A percentile compares a stretch with the other conserved stretches of the same genome.
These are phyloP conservation scores for Tremellales sp. DNA, from an alignment of 1,284 basidiomycete species.

Conservation along the genomic window DNA sequence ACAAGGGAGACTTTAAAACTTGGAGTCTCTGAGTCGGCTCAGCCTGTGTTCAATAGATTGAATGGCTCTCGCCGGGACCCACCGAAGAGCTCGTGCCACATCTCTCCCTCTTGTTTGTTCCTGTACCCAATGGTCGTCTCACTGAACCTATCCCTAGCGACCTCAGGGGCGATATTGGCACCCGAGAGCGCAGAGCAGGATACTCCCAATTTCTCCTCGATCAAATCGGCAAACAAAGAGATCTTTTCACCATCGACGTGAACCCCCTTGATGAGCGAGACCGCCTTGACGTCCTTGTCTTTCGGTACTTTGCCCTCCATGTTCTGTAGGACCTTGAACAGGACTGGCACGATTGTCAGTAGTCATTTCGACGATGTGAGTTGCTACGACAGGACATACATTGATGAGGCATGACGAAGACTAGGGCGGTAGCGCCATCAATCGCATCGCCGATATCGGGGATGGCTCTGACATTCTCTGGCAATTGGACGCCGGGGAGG, in stretches of 20 bases:
- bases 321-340: slow-evolving; percentile 43
- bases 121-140: slow-evolving; percentile 59
- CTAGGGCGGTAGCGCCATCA: slow-evolving; percentile 54
- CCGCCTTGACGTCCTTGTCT: slow-evolving; percentile 42
- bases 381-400: slow-evolving; percentile 33
- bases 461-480: slow-evolving; percentile 54
- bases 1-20: slow-evolving; percentile 55
- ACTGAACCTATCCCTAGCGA: slow-evolving; percentile 52
- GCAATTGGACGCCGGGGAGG: slow-evolving; percentile 53
- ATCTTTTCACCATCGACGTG: slow-evolving; percentile 54
- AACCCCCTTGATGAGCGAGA: slow-evolving; percentile 55
- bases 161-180: slow-evolving; percentile 60
- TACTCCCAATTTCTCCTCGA: slow-evolving; percentile 54
- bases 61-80: slow-evolving; percentile 5
- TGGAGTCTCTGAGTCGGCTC: slow-evolving; percentile 42
- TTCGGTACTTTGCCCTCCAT: slow-evolving; percentile 50
- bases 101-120: slow-evolving; percentile 47
- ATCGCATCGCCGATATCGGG: slow-evolving; percentile 53
- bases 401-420: slow-evolving; percentile 59
- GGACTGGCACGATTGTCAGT: slow-evolving; percentile 29
- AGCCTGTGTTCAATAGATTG: not conserved
- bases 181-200: slow-evolving; percentile 57
- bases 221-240: slow-evolving; percentile 57
- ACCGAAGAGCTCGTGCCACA: slow-evolving; percentile 53
- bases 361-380: not conserved